phyloP scores from a whole-genome alignment of 129 eudicot genomes.

The Escallonia rubra region DNA sequence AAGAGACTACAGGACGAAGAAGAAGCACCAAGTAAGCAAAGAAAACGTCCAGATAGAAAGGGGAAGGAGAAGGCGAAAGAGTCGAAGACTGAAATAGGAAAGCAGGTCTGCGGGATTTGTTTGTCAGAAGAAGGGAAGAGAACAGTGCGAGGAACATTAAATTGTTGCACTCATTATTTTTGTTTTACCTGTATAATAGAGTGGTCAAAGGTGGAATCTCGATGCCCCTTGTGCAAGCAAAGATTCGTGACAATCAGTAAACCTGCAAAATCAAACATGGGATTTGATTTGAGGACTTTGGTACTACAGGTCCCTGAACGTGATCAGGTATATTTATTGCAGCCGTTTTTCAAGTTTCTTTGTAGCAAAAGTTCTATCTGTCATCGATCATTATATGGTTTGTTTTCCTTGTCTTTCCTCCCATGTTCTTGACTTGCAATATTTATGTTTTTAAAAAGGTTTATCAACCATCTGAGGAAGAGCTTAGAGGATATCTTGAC shows the following conservation, averaged over 20 bases:
- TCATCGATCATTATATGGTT: background rate
- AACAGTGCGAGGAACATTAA: slow-evolving; percentile 60
- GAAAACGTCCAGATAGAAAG: slow-evolving; percentile 47
- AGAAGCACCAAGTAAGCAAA: slow-evolving; percentile 26
- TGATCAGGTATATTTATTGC: slow-evolving; percentile 61
- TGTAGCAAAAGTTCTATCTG: background rate
- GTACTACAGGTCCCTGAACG: slow-evolving; percentile 78
- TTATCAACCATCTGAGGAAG: slow-evolving; percentile 97
- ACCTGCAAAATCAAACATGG: slow-evolving; percentile 44
- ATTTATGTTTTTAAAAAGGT: slow-evolving; percentile 44
- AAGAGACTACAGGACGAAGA: slow-evolving; percentile 33
- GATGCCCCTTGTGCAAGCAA: slow-evolving; percentile 95
- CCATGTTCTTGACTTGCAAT: slow-evolving; percentile 5
- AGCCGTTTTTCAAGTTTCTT: background rate
- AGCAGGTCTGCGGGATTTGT: slow-evolving; percentile 96
- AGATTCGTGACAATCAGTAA: slow-evolving; percentile 74
- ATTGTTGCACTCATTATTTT: slow-evolving; percentile 84
- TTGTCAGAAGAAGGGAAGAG: slow-evolving; percentile 83
- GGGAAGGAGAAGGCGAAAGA: slow-evolving; percentile 69
- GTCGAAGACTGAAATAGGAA: slow-evolving; percentile 47
- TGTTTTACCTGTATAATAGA: slow-evolving; percentile 92
- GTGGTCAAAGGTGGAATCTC: slow-evolving; percentile 98
- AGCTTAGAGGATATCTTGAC: slow-evolving; percentile 81
- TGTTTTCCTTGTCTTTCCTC: background rate
- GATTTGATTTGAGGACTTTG: slow-evolving; percentile 52